Base-by-base conservation (phyloP, 345 rosid genomes). In the Aquilaria malaccensis region DNA sequence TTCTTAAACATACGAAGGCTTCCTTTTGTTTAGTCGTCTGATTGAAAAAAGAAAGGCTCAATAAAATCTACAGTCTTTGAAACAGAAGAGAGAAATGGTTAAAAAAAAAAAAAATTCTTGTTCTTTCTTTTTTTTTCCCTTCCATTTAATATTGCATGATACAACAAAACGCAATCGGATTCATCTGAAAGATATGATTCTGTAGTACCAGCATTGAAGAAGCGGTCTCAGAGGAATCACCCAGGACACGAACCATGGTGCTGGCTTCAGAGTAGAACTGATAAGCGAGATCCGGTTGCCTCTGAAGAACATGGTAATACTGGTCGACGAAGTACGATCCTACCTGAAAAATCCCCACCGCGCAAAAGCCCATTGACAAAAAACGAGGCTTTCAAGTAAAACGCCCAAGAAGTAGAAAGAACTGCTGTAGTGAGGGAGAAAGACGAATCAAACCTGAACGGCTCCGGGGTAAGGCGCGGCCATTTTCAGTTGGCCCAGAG, bases 311-410 rank as follows among this genome's bases (percentile, higher is more conserved):
- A 70, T 84, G 80, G 67, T 90, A 94, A 75, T 94, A 94, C 79
- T 90, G 97, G 6, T 85, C 91, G 60, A 90, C 95, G 61, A 94
- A 94, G 76, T 88, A 94, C 6, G 99, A 87, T 55, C 99, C 99
- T 61, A 94, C 95, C 99, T 90, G 74, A 37, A 63, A 50, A 5
- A 37, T 37, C 43, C 43, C 43, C 43, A 37, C 1, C 43, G 22
- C 43, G 2, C 13, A 53, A 7, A 52, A 5, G 50, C 4, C 0
- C 58, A 74, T 50, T 30, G 45, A 15, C 49, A 67, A 56, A 51
- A 58, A 30, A 2, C 2, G 29, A 50, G 47, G 14, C 58, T 11
- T 9, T 6, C 47, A 32, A 3, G 13, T 30, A 13, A 65, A 52
- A 47, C 6, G 30, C 12, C 50, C 43, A 3, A 3, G 43, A 4